Percentiles rank a stretch among this genome's conserved stretches.
Evolutionary conservation across 2,329 filamentous ascomycete genomes (phyloP).

Genomic region (Xylogone sp.): DNA sequence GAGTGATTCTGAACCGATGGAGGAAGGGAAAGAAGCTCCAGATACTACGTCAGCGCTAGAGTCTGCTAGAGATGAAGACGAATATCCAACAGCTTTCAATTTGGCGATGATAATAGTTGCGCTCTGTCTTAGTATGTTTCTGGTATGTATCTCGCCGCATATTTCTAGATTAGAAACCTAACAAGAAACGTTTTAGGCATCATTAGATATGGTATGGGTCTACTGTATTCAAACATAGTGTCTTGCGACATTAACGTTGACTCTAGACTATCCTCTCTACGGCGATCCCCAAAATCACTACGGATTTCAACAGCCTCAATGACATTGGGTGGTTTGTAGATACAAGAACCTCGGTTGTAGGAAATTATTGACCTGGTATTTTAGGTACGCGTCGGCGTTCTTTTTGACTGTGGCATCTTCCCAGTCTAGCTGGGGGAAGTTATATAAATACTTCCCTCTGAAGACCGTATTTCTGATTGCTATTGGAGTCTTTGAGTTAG

Average conservation of each 20-base stretch:
- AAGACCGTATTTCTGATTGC: slow-evolving; percentile 20
- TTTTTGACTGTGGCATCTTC: slow-evolving; percentile 34
- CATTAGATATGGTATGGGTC: background rate
- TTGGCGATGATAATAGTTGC: background rate
- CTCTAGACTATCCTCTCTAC: slow-evolving; percentile 38
- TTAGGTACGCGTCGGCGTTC: slow-evolving; percentile 28
- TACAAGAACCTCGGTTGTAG: slow-evolving; percentile 31
- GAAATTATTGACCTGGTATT: slow-evolving; percentile 25
- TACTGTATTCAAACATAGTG: background rate
- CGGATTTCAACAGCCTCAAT: slow-evolving; percentile 43
- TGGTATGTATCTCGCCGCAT: background rate
- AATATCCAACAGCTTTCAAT: background rate
- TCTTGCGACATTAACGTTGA: background rate
- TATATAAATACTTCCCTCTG: slow-evolving; percentile 18
- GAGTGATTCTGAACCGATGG: too few species aligned
- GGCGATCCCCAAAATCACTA: slow-evolving; percentile 49
- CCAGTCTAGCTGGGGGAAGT: slow-evolving; percentile 9
- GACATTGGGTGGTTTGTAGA: slow-evolving; percentile 57
- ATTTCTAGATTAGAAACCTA: background rate
- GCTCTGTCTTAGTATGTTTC: background rate
- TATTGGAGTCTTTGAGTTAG: slow-evolving; percentile 29
- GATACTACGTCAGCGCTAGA: too few species aligned
- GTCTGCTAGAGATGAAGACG: slow-evolving; percentile 5
- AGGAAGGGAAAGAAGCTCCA: background rate
- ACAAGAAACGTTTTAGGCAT: background rate